Conservation (phyloP, 805 yeast genomes). For the Yarrowia sp. region DNA sequence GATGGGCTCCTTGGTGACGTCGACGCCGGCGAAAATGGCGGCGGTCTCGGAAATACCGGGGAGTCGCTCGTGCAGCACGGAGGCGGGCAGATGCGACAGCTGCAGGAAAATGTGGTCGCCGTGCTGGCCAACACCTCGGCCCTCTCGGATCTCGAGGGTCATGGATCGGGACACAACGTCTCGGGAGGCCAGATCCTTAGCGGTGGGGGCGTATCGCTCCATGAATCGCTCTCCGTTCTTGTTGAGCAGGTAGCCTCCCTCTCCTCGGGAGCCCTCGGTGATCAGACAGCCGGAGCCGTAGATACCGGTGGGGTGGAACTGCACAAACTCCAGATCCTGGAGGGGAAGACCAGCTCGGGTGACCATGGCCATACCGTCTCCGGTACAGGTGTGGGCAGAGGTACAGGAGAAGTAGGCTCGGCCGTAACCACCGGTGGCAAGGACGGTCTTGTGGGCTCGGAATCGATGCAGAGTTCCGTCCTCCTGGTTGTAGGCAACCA, state of each 20-base stretch:
- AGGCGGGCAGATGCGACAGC: conserved; percentile 88
- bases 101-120: conserved; percentile 95
- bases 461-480: conserved; percentile 98
- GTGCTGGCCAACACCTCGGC: conserved; percentile 97
- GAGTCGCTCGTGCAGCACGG: conserved; percentile 88
- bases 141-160: conserved; percentile 97
- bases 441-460: conserved; percentile 92
- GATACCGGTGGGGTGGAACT: conserved; percentile 99
- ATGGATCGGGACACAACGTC: conserved; percentile 98
- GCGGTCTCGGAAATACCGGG: conserved; percentile 99
- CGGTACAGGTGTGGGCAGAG: conserved; percentile 99
- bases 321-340: conserved; percentile 96
- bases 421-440: conserved; percentile 99
- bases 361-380: conserved; percentile 99
- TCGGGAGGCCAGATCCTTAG: conserved; percentile 97
- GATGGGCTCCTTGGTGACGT: conserved; percentile 98
- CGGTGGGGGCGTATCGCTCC: conserved; percentile 99
- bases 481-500: conserved; percentile 95
- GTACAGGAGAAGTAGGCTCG: conserved; percentile 98
- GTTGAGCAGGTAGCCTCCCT: conserved; percentile 96
- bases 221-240: conserved; percentile 98
- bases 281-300: conserved; percentile 98
- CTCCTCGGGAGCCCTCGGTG: conserved; percentile 99
- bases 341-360: conserved; percentile 97
- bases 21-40: conserved; percentile 97